These are phyloP conservation scores for Nicotiana tabacum DNA, from an alignment of 257 asterid species.

Conservation along the genomic window DNA sequence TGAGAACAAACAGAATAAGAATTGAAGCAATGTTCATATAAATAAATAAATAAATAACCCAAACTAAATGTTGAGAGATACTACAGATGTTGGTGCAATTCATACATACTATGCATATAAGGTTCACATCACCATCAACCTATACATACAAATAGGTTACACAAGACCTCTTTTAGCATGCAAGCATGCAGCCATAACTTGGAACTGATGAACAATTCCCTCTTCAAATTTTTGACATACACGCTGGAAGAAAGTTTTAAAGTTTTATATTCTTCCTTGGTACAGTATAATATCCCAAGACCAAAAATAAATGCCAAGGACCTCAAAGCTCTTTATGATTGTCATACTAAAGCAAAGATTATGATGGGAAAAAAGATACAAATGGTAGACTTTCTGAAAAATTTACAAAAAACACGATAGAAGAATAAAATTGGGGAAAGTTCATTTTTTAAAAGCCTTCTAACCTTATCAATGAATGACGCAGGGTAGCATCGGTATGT, in stretches of 20 bases:
- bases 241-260: too few relatives aligned
- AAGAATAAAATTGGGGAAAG: too few relatives aligned
- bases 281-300: too few relatives aligned
- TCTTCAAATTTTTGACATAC: too few relatives aligned
- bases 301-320: too few relatives aligned
- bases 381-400: background rate
- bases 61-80: background rate
- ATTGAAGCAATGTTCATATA: background rate
- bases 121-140: background rate
- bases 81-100: background rate
- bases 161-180: background rate
- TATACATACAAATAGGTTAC: background rate
- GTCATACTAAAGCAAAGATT: background rate
- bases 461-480: constrained; percentile 95
- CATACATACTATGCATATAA: background rate
- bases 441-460: constrained; percentile 11
- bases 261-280: too few relatives aligned
- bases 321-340: too few relatives aligned
- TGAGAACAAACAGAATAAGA: constrained; percentile 16
- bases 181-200: background rate
- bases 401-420: background rate
- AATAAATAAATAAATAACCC: background rate
- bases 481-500: constrained; percentile 95
- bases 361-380: too few relatives aligned
- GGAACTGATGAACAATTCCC: background rate